These are phyloP conservation scores for Elsinoe necatrix DNA, from an alignment of 2,329 filamentous ascomycete genomes.

Conservation along the genomic window DNA sequence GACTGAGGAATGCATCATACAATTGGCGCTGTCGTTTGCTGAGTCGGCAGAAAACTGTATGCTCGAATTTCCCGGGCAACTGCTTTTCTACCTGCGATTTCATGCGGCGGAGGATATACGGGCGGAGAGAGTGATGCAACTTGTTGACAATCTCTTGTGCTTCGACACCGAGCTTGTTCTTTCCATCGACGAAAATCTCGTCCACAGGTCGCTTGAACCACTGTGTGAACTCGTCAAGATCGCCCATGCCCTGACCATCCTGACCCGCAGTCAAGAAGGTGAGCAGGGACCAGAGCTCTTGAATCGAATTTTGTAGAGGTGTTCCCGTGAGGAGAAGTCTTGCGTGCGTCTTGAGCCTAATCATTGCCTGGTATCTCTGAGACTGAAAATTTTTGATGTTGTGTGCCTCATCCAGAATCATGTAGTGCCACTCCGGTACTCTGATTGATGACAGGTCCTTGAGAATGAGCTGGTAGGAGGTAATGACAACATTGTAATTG, in stretches of 20 bases:
- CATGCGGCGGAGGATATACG: slow-evolving; percentile 79
- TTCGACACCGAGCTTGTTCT: slow-evolving; percentile 90
- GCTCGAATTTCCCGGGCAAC: slow-evolving; percentile 96
- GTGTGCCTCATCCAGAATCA: slow-evolving; percentile 96
- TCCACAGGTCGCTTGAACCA: slow-evolving; percentile 94
- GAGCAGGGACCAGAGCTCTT: slow-evolving; percentile 90
- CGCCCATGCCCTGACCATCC: slow-evolving; percentile 74
- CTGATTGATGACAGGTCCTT: slow-evolving; percentile 94
- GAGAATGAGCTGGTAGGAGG: slow-evolving; percentile 91
- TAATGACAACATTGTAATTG: slow-evolving; percentile 90
- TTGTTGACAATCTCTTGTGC: slow-evolving; percentile 86
- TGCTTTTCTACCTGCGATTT: slow-evolving; percentile 98
- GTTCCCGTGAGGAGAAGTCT: slow-evolving; percentile 86
- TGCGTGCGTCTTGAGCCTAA: slow-evolving; percentile 85
- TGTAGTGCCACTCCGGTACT: slow-evolving; percentile 88
- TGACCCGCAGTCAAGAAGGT: slow-evolving; percentile 94
- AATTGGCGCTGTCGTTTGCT: slow-evolving; percentile 92
- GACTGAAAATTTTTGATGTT: slow-evolving; percentile 99
- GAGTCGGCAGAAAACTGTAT: slow-evolving; percentile 88
- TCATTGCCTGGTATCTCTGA: slow-evolving; percentile 88
- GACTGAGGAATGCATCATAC: slow-evolving; percentile 91
- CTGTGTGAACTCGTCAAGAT: slow-evolving; percentile 90
- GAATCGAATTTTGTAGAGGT: slow-evolving; percentile 91
- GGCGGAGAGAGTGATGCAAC: slow-evolving; percentile 85
- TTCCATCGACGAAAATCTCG: slow-evolving; percentile 89